Base-by-base conservation (phyloP, 306 rosid genomes). In the Begonia peltatifolia region DNA sequence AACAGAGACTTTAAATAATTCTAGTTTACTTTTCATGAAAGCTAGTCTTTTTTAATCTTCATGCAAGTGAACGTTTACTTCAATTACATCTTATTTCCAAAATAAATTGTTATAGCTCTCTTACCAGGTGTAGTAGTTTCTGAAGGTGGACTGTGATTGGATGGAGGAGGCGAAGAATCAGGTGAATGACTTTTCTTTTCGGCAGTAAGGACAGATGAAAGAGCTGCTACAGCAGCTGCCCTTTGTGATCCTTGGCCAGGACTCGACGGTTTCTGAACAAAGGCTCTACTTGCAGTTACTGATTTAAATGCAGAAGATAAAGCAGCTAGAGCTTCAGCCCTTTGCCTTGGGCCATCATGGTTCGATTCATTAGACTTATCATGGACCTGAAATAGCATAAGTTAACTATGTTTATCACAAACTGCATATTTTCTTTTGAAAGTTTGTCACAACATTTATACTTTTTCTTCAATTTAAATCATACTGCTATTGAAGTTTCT, bases 201-300 rank as follows among this genome's bases (percentile, higher is more conserved):
- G 62, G 99, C 99, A 50, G 83, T 79, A 52, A 92, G 96, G 74
- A 92, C 99, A 5, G 47, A 25, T 49, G 99, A 92, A 63, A 92
- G 99, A 56, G 99, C 99, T 63, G 99, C 99, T 41, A 92, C 99
- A 50, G 99, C 99, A 36, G 94, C 95, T 55, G 93, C 93, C 69
- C 95, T 83, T 70, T 90, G 99, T 53, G 99, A 83, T 66, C 95
- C 95, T 74, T 75, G 87, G 63, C 77, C 52, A 22, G 63, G 54
- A 14, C 71, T 70, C 52, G 94, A 54, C 42, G 78, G 44, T 72
- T 73, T 75, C 16, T 82, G 69, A 68, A 74, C 23, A 73, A 65
- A 43, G 23, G 52, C 9, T 56, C 72, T 80, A 57, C 53, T 30
- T 57, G 74, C 70, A 5, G 95, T 25, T 12, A 94, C 69, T 50